These are phyloP conservation scores for Xerocomellus dryophilus DNA, from an alignment of 768 basidiomycete species.

Conservation along the genomic window DNA sequence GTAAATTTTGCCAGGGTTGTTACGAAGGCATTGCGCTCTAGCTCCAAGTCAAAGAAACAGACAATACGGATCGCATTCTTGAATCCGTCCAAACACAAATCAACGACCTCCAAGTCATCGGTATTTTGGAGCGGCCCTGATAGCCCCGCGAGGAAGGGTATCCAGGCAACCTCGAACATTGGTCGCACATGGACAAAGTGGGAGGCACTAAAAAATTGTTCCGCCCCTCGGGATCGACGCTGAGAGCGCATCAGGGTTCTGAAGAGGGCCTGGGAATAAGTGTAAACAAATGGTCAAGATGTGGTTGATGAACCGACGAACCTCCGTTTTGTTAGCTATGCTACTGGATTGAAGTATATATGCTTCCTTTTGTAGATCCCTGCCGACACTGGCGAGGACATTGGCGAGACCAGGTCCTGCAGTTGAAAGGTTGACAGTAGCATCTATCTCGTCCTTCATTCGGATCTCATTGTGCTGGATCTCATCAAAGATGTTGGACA, in stretches of 20 bases:
- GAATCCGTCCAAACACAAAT: conserved; percentile 92
- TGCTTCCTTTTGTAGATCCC: conserved; percentile 94
- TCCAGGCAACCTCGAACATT: conserved; percentile 99
- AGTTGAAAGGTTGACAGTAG: conserved; percentile 38
- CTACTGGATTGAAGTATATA: conserved; percentile 94
- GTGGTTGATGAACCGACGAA: conserved; percentile 27
- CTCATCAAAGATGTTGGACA: conserved; percentile 81
- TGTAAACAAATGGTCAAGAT: neutral
- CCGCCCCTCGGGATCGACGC: conserved; percentile 71
- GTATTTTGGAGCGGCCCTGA: conserved; percentile 94
- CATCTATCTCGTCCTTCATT: conserved; percentile 97
- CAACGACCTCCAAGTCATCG: conserved; percentile 89
- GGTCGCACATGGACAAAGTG: conserved; percentile 95
- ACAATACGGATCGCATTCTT: conserved; percentile 95
- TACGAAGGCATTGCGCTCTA: conserved; percentile 98
- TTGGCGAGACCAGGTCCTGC: conserved; percentile 72
- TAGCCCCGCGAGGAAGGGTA: conserved; percentile 92
- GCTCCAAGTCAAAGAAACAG: conserved; percentile 94
- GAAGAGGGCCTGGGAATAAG: conserved; percentile 71
- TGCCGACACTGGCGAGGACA: conserved; percentile 83
- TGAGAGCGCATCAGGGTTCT: conserved; percentile 89
- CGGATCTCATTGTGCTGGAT: conserved; percentile 91
- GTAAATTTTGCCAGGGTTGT: conserved; percentile 96
- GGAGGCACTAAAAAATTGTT: conserved; percentile 95
- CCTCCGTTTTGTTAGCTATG: conserved; percentile 97